phyloP scores from a whole-genome alignment of 2,329 filamentous ascomycete species.

The Verticillium alfalfae region DNA sequence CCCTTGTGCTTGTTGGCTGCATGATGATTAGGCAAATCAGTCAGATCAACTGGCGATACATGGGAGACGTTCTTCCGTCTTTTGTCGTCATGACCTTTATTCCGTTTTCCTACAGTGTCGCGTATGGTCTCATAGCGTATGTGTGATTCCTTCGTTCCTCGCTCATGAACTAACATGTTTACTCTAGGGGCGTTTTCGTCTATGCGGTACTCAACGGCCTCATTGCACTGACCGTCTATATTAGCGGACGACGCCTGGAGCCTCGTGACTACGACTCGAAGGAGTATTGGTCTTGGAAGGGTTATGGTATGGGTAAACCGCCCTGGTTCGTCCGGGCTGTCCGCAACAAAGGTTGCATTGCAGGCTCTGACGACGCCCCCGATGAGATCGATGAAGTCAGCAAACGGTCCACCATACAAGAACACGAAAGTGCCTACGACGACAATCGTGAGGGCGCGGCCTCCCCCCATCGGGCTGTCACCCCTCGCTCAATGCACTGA shows the following conservation, averaged over 20 bases:
- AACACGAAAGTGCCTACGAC: slow-evolving; percentile 9
- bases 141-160: slow-evolving; percentile 16
- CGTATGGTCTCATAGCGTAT: slow-evolving; percentile 69
- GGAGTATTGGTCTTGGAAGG: slow-evolving; percentile 51
- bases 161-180: neutral
- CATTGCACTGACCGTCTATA: slow-evolving; percentile 37
- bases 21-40: slow-evolving; percentile 74
- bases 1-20: slow-evolving; percentile 67
- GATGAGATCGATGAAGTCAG: slow-evolving; percentile 11
- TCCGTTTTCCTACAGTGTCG: slow-evolving; percentile 74
- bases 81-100: slow-evolving; percentile 72
- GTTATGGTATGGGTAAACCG: slow-evolving; percentile 32
- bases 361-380: slow-evolving; percentile 10
- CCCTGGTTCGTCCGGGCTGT: slow-evolving; percentile 41
- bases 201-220: slow-evolving; percentile 43
- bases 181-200: slow-evolving; percentile 45
- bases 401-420: slow-evolving; percentile 10
- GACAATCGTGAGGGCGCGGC: neutral
- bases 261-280: slow-evolving; percentile 49
- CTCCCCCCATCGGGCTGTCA: slow-evolving; percentile 6
- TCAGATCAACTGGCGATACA: slow-evolving; percentile 71
- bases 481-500: slow-evolving; percentile 8
- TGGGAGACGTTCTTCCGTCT: slow-evolving; percentile 69
- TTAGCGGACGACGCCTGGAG: slow-evolving; percentile 36
- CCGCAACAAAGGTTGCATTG: slow-evolving; percentile 16